Percentiles rank a stretch among this genome's conserved stretches.
These are phyloP conservation scores for Dryadomyces sulphureus DNA, from an alignment of 2,329 filamentous ascomycete species.

Conservation along the genomic window DNA sequence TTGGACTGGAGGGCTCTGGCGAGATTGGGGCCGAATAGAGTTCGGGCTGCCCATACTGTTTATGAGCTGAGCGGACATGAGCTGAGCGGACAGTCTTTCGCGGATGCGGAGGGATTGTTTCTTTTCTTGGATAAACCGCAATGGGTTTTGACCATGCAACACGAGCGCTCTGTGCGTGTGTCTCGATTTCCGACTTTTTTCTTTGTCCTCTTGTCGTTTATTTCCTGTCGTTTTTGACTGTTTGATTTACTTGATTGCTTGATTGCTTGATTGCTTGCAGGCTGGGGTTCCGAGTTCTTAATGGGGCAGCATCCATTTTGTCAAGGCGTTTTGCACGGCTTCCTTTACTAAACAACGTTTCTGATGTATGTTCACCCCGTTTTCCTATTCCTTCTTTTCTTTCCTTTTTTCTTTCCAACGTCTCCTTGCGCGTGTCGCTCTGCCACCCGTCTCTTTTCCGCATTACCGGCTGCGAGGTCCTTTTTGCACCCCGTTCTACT, in stretches of 20 bases:
- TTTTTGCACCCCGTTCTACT: not conserved
- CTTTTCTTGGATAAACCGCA: not conserved
- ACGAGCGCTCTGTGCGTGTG: not conserved
- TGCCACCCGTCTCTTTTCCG: not conserved
- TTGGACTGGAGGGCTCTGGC: constrained; percentile 36
- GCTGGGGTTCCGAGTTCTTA: not conserved
- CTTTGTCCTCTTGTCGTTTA: not conserved
- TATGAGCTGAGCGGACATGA: no score
- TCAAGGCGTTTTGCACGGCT: not conserved
- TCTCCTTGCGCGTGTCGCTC: not conserved
- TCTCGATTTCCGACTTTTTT: not conserved
- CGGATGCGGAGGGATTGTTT: not conserved
- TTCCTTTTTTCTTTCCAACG: not conserved
- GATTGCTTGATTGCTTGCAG: not conserved
- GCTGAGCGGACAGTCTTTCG: not conserved
- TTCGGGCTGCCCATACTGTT: not conserved
- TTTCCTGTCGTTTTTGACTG: not conserved
- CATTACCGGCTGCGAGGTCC: not conserved
- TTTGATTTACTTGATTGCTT: not conserved
- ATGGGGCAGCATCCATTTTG: constrained; percentile 1
- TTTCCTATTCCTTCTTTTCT: not conserved
- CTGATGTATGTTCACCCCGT: not conserved
- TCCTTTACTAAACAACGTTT: not conserved
- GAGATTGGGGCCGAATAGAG: constrained; percentile 27
- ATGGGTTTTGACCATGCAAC: not conserved